These are phyloP conservation scores for Yarrowia yakushimensis DNA, from an alignment of 805 yeast genomes.

Conservation along the genomic window DNA sequence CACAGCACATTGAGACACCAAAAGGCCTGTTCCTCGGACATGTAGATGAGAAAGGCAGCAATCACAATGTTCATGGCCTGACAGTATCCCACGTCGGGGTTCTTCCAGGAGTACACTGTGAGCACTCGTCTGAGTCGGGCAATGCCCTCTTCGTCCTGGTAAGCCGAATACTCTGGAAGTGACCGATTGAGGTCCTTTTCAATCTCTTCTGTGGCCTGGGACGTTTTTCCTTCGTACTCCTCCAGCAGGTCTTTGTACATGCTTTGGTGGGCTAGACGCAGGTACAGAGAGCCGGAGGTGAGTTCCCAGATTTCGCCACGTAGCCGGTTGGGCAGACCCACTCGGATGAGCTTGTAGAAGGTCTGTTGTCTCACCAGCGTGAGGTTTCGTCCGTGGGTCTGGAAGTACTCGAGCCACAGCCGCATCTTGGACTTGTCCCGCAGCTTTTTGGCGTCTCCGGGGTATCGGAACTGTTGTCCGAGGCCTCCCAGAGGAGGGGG, in stretches of 20 bases:
- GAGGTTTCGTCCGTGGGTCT: slow-evolving; percentile 78
- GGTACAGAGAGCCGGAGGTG: slow-evolving; percentile 78
- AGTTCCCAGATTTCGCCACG: slow-evolving; percentile 97
- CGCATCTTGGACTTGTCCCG: slow-evolving; percentile 84
- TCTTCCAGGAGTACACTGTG: slow-evolving; percentile 94
- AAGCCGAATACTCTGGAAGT: slow-evolving; percentile 92
- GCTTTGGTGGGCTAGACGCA: slow-evolving; percentile 58
- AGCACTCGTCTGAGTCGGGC: slow-evolving; percentile 78
- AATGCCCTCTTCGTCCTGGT: slow-evolving; percentile 83
- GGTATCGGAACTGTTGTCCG: slow-evolving; percentile 79
- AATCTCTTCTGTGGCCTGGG: slow-evolving; percentile 91
- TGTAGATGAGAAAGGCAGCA: slow-evolving; percentile 51
- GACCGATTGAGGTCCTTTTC: slow-evolving; percentile 94
- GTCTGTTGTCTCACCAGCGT: slow-evolving; percentile 68
- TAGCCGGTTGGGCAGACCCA: slow-evolving; percentile 89
- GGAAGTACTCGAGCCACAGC: slow-evolving; percentile 89
- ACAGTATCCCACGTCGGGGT: slow-evolving; percentile 96
- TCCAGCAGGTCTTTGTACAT: slow-evolving; percentile 58
- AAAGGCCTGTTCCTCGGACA: slow-evolving; percentile 96
- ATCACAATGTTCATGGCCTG: slow-evolving; percentile 93
- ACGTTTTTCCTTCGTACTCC: slow-evolving; percentile 58
- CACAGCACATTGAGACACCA: slow-evolving; percentile 84
- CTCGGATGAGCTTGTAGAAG: slow-evolving; percentile 78
- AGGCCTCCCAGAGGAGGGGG: slow-evolving; percentile 73
- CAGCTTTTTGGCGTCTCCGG: slow-evolving; percentile 76